These are phyloP conservation scores for Trapa bicornis DNA, from an alignment of 345 rosid species.

Conservation along the genomic window DNA sequence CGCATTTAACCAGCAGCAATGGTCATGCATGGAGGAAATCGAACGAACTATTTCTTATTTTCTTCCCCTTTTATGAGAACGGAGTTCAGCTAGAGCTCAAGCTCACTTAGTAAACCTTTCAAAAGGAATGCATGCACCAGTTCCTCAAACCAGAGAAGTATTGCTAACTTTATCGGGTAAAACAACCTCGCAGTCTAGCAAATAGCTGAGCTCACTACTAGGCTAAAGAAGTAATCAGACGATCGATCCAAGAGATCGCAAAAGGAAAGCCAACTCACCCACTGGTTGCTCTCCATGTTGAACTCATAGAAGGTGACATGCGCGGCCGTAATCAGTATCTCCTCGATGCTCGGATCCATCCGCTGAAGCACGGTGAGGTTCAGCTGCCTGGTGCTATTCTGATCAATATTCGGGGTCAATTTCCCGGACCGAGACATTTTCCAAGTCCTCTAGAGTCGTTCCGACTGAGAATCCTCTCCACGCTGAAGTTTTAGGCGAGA, in stretches of 20 bases:
- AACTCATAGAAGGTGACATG: constrained; percentile 70
- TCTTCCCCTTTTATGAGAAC: too few species aligned
- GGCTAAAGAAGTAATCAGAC: not conserved
- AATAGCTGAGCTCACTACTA: not conserved
- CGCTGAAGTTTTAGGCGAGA: not conserved
- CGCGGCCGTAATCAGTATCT: constrained; percentile 63
- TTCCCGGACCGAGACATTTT: constrained; percentile 54
- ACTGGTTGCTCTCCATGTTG: constrained; percentile 54
- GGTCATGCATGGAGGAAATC: too few species aligned
- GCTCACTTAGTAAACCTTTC: too few species aligned
- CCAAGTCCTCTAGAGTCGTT: not conserved
- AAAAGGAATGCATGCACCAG: not conserved
- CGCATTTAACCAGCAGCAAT: not conserved
- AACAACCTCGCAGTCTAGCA: not conserved
- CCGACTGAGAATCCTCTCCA: not conserved
- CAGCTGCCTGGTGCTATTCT: constrained; percentile 51
- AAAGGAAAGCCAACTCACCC: constrained; percentile 29
- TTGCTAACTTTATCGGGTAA: not conserved
- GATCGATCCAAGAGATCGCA: not conserved
- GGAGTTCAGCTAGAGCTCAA: too few species aligned
- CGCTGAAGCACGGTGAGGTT: constrained; percentile 70
- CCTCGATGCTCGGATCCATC: constrained; percentile 53
- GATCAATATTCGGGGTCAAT: constrained; percentile 66
- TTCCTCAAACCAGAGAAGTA: not conserved
- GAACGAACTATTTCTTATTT: too few species aligned